Percentiles rank a stretch among this genome's conserved stretches.
Evolutionary conservation across 345 rosid species (phyloP).

Genomic region (Anacardium occidentale): DNA sequence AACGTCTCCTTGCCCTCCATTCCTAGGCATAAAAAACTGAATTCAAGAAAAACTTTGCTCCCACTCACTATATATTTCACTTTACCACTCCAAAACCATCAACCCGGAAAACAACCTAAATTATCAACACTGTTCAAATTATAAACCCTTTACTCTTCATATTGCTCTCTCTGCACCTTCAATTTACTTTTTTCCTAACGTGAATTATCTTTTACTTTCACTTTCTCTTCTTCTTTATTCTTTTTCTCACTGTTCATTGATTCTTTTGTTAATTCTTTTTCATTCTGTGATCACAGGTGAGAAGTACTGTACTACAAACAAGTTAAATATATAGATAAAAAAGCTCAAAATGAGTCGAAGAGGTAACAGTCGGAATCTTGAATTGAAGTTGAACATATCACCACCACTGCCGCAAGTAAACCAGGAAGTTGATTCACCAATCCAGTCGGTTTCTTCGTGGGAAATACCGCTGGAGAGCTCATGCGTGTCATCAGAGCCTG

Average conservation of each 20-base stretch:
- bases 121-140: too few species aligned
- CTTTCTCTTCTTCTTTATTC: too few species aligned
- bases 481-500: constrained; percentile 42
- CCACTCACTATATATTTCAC: background rate
- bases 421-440: constrained; percentile 12
- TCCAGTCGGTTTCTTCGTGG: constrained; percentile 16
- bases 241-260: too few species aligned
- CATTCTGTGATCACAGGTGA: background rate
- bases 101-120: too few species aligned
- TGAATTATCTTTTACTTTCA: too few species aligned
- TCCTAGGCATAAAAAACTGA: constrained; percentile 30
- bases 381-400: constrained; percentile 48
- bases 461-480: constrained; percentile 38
- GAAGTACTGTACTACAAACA: too few species aligned
- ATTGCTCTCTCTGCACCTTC: too few species aligned
- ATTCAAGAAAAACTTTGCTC: background rate
- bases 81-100: too few species aligned
- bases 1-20: constrained; percentile 18
- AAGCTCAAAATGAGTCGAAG: constrained; percentile 27
- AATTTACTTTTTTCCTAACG: too few species aligned
- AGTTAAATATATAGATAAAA: too few species aligned
- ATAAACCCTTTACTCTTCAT: too few species aligned
- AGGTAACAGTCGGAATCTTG: constrained; percentile 33
- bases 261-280: too few species aligned
- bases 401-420: constrained; percentile 30